Percentiles rank a stretch among this genome's conserved stretches.
Evolutionary conservation across 1,284 basidiomycete genomes (phyloP).

Genomic region (Tilletia setariae): DNA sequence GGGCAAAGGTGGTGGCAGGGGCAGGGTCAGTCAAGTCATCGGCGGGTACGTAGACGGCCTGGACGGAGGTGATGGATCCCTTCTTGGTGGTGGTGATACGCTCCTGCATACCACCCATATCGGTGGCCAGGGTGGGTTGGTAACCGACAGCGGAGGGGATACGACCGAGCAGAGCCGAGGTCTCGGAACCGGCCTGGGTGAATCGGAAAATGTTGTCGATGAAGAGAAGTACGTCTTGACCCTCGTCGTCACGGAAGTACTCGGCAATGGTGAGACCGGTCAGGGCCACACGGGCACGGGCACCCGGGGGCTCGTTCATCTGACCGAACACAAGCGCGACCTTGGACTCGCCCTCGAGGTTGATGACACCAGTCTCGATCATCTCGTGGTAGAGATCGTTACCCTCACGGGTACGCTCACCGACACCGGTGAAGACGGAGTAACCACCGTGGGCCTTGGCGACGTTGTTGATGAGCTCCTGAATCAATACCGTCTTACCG

Average conservation of each 20-base stretch:
- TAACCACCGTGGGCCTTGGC: slow-evolving; percentile 99
- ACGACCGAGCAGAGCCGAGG: slow-evolving; percentile 98
- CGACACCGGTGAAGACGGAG: slow-evolving; percentile 99
- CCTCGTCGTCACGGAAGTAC: slow-evolving; percentile 99
- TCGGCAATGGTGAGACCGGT: slow-evolving; percentile 98
- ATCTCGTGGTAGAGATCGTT: slow-evolving; percentile 99
- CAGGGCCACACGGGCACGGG: slow-evolving; percentile 98
- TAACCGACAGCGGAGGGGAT: slow-evolving; percentile 99
- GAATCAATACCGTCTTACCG: slow-evolving; percentile 98
- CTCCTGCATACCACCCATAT: slow-evolving; percentile 99
- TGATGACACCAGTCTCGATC: slow-evolving; percentile 99
- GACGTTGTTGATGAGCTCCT: slow-evolving; percentile 99
- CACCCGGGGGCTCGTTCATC: slow-evolving; percentile 99
- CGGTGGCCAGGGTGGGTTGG: slow-evolving; percentile 97
- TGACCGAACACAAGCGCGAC: slow-evolving; percentile 99
- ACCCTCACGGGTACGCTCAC: slow-evolving; percentile 99
- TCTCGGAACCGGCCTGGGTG: slow-evolving; percentile 99
- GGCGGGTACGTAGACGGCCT: slow-evolving; percentile 98
- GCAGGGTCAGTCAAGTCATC: slow-evolving; percentile 99
- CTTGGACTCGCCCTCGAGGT: slow-evolving; percentile 91
- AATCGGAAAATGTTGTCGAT: slow-evolving; percentile 95
- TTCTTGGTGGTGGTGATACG: slow-evolving; percentile 99
- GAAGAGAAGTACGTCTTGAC: slow-evolving; percentile 98
- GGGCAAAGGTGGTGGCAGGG: slow-evolving; percentile 97
- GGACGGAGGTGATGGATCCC: slow-evolving; percentile 98